These are phyloP conservation scores for Lantana camara DNA, from an alignment of 257 asterid genomes.

Conservation along the genomic window DNA sequence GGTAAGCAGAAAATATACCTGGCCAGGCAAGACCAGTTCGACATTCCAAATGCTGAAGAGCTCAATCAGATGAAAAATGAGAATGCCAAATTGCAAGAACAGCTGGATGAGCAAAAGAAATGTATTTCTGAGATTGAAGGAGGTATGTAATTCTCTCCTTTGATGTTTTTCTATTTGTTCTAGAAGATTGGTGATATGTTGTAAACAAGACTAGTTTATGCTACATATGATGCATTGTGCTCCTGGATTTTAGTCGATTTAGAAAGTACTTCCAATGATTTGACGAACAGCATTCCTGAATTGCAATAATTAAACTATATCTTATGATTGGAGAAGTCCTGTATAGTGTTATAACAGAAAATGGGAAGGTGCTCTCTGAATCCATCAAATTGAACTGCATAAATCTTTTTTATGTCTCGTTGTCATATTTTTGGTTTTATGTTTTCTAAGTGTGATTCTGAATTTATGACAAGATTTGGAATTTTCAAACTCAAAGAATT, in stretches of 20 bases:
- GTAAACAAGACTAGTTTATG: neutral
- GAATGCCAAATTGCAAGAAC: constrained; percentile 70
- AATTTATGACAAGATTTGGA: neutral
- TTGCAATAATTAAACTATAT: neutral
- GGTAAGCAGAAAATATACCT: constrained; percentile 96
- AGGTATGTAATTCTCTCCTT: constrained; percentile 46
- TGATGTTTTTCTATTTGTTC: constrained; percentile 5
- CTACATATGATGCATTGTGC: constrained; percentile 9
- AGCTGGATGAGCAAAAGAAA: constrained; percentile 56
- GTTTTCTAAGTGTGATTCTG: neutral
- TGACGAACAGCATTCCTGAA: neutral
- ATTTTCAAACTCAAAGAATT: constrained; percentile 8
- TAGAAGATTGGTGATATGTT: neutral
- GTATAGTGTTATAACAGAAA: neutral
- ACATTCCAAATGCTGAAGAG: constrained; percentile 84
- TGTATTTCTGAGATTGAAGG: constrained; percentile 67
- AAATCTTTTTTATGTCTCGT: neutral
- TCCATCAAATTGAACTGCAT: neutral
- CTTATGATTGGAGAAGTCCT: neutral
- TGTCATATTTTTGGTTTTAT: constrained; percentile 1
- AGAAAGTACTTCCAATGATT: neutral
- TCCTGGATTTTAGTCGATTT: neutral
- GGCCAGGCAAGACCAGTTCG: constrained; percentile 95
- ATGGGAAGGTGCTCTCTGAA: neutral
- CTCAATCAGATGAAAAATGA: constrained; percentile 82